A percentile compares a stretch with the other conserved stretches of the same genome.
phyloP scores from a whole-genome alignment of 2,329 filamentous ascomycete genomes.

The Thermoascus crustaceus region DNA sequence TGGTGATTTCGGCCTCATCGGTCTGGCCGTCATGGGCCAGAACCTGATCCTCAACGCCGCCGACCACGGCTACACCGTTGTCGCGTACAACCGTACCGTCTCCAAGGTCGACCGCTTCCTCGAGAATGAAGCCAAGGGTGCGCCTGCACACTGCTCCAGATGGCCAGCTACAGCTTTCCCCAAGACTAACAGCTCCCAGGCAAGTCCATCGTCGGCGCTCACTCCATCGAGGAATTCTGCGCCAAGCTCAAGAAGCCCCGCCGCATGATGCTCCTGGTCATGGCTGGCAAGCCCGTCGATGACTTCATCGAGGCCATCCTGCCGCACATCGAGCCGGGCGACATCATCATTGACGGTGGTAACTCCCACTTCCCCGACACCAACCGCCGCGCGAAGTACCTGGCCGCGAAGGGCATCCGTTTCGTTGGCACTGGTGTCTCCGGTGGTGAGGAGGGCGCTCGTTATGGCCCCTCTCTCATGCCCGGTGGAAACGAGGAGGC shows the following conservation, averaged over 20 bases:
- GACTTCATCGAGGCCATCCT: constrained; percentile 97
- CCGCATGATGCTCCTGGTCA: constrained; percentile 96
- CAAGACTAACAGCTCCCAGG: constrained; percentile 42
- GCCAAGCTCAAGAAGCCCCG: constrained; percentile 95
- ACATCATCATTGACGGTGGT: constrained; percentile 96
- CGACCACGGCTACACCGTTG: constrained; percentile 90
- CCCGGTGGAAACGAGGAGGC: constrained; percentile 97
- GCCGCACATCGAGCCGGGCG: constrained; percentile 70
- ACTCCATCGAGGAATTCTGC: constrained; percentile 90
- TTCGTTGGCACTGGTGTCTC: constrained; percentile 98
- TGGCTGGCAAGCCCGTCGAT: constrained; percentile 95
- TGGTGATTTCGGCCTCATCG: constrained; percentile 86
- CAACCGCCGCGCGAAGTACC: constrained; percentile 92
- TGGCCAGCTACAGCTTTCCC: not conserved
- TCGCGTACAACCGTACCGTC: constrained; percentile 97
- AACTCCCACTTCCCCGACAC: constrained; percentile 99
- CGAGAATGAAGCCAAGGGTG: constrained; percentile 78
- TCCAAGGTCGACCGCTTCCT: constrained; percentile 96
- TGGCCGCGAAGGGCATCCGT: constrained; percentile 75
- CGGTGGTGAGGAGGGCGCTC: constrained; percentile 97
- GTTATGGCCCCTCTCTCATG: constrained; percentile 96
- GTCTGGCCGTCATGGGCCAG: constrained; percentile 84
- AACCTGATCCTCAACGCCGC: constrained; percentile 87
- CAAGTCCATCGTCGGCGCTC: constrained; percentile 90
- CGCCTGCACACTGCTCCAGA: constrained; percentile 13